A percentile compares a stretch with the other conserved stretches of the same genome.
phyloP scores from a whole-genome alignment of 2,329 filamentous ascomycete species.

The Byssoonygena ceratinophila region DNA sequence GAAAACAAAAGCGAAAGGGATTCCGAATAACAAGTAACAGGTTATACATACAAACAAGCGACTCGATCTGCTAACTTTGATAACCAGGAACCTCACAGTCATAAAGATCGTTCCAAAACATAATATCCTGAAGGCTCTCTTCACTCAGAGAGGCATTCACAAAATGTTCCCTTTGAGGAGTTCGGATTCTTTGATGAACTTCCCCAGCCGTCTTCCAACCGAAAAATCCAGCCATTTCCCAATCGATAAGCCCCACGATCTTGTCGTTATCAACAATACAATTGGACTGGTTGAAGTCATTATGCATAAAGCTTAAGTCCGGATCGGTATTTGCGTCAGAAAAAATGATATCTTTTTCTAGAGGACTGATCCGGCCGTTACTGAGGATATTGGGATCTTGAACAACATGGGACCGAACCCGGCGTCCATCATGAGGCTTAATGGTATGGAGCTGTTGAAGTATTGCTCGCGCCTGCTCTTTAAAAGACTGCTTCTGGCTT shows the following conservation, averaged over 20 bases:
- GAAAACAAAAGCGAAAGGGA: too few species aligned
- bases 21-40: too few species aligned
- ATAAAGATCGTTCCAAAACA: conserved; percentile 6
- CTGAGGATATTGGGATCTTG: conserved; percentile 3
- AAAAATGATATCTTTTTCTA: conserved; percentile 29
- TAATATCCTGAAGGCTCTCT: conserved; percentile 5
- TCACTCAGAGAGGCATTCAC: not conserved
- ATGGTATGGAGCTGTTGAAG: conserved; percentile 18
- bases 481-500: conserved; percentile 27
- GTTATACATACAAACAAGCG: too few species aligned
- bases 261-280: conserved; percentile 29
- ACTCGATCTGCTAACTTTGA: not conserved
- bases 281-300: conserved; percentile 29
- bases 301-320: conserved; percentile 28
- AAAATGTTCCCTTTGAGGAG: conserved; percentile 2
- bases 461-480: conserved; percentile 29
- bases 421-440: conserved; percentile 13
- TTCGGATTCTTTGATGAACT: conserved; percentile 21
- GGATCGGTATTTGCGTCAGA: conserved; percentile 20
- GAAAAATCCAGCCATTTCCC: conserved; percentile 33
- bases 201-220: conserved; percentile 27
- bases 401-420: conserved; percentile 10
- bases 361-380: conserved; percentile 15
- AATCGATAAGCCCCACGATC: conserved; percentile 30
- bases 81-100: not conserved